These are phyloP conservation scores for Saururus chinensis DNA, from an alignment of 164 flowering plant species.

Conservation along the genomic window DNA sequence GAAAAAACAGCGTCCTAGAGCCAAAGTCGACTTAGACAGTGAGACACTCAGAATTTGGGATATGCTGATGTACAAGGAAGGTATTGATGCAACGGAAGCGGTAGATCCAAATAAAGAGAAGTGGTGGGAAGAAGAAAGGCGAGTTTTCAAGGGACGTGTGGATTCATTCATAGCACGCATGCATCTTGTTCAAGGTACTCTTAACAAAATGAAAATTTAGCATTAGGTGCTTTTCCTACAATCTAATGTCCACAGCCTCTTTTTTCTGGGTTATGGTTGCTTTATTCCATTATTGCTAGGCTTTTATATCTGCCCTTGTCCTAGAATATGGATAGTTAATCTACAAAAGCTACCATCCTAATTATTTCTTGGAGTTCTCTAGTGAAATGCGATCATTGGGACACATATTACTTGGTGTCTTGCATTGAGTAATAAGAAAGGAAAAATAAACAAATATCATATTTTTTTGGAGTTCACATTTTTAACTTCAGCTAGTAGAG, in stretches of 20 bases:
- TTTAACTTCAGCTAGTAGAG: background rate
- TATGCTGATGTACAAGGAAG: constrained; percentile 50
- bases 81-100: constrained; percentile 22
- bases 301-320: background rate
- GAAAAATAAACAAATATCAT: too few relatives aligned
- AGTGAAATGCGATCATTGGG: background rate
- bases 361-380: too few relatives aligned
- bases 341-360: too few relatives aligned
- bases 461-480: background rate
- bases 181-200: constrained; percentile 60
- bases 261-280: background rate
- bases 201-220: background rate
- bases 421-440: background rate
- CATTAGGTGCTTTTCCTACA: background rate
- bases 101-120: constrained; percentile 34
- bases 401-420: background rate
- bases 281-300: background rate
- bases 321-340: too few relatives aligned
- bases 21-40: constrained; percentile 60
- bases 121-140: constrained; percentile 39
- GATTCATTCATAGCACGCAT: constrained; percentile 43
- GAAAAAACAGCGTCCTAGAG: constrained; percentile 36
- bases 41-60: constrained; percentile 65
- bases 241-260: too few relatives aligned
- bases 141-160: constrained; percentile 27